These are phyloP conservation scores for Xerophyta viscosa DNA, from an alignment of 106 monocot genomes.

Conservation along the genomic window DNA sequence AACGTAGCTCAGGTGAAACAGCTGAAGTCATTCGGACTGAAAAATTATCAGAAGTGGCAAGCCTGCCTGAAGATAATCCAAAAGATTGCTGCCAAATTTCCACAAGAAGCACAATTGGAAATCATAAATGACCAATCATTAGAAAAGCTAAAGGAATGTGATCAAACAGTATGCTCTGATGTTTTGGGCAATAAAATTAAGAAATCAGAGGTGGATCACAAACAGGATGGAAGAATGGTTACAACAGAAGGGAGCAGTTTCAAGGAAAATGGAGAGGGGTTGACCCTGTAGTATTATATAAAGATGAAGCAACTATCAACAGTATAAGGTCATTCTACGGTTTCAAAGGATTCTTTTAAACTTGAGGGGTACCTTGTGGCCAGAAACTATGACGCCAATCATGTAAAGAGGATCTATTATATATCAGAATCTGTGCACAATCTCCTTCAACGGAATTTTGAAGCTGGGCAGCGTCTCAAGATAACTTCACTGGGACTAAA, in stretches of 20 bases:
- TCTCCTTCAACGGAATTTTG: slow-evolving; percentile 56
- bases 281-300: slow-evolving; percentile 90
- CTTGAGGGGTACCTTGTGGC: slow-evolving; percentile 76
- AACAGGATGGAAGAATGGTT: no score
- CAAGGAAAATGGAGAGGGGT: slow-evolving; percentile 89
- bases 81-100: neutral
- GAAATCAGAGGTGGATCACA: slow-evolving; percentile 3
- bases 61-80: slow-evolving; percentile 14
- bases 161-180: neutral
- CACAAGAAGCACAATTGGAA: slow-evolving; percentile 4
- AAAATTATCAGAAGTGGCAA: slow-evolving; percentile 8
- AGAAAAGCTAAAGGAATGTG: slow-evolving; percentile 1
- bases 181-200: slow-evolving; percentile 4
- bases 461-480: slow-evolving; percentile 81
- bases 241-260: slow-evolving; percentile 31
- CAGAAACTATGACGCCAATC: slow-evolving; percentile 67
- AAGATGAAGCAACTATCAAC: slow-evolving; percentile 44
- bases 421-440: slow-evolving; percentile 77
- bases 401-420: slow-evolving; percentile 96
- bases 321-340: slow-evolving; percentile 85
- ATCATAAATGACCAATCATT: slow-evolving; percentile 2
- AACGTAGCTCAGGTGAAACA: no score
- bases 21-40: no score
- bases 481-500: slow-evolving; percentile 94
- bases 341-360: slow-evolving; percentile 54